A percentile compares a stretch with the other conserved stretches of the same genome.
Evolutionary conservation across 2,329 filamentous ascomycete species (phyloP).

Genomic region (Whalleya microplaca): DNA sequence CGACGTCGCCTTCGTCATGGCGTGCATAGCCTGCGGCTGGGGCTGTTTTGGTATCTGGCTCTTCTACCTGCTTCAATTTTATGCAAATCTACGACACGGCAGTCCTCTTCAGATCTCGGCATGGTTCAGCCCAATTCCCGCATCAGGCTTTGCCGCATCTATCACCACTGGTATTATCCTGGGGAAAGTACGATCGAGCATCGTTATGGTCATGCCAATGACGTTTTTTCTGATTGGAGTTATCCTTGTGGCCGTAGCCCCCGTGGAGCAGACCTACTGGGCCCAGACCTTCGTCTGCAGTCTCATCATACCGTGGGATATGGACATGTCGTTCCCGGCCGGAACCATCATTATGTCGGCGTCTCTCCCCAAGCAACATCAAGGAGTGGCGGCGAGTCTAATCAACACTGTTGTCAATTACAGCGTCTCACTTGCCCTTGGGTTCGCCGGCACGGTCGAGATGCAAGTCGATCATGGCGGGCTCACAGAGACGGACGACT

Average conservation of each 20-base stretch:
- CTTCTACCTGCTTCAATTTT: constrained; percentile 55
- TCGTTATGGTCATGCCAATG: constrained; percentile 5
- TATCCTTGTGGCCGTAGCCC: constrained; percentile 38
- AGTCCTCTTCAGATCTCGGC: constrained; percentile 40
- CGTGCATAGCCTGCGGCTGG: constrained; percentile 58
- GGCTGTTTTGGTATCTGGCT: constrained; percentile 57
- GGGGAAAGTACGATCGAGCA: not conserved
- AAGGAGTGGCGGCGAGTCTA: constrained; percentile 44
- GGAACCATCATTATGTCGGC: constrained; percentile 57
- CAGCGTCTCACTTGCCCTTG: constrained; percentile 58
- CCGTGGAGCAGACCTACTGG: constrained; percentile 56
- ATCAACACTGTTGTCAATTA: constrained; percentile 63
- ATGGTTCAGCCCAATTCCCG: constrained; percentile 33
- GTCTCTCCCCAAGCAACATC: constrained; percentile 34
- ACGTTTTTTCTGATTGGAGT: constrained; percentile 20
- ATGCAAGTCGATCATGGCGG: constrained; percentile 41
- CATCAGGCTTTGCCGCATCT: constrained; percentile 37
- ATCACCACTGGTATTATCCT: constrained; percentile 33
- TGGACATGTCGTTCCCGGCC: constrained; percentile 61
- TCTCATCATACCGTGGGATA: constrained; percentile 52
- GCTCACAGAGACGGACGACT: constrained; percentile 20
- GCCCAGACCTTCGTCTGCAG: constrained; percentile 53
- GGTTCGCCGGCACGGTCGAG: constrained; percentile 59
- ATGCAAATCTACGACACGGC: constrained; percentile 45
- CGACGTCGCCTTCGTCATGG: constrained; percentile 59